Percentiles rank a stretch among this genome's conserved stretches.
These are phyloP conservation scores for Stachybotrys elegans DNA, from an alignment of 2,329 filamentous ascomycete genomes.

Conservation along the genomic window DNA sequence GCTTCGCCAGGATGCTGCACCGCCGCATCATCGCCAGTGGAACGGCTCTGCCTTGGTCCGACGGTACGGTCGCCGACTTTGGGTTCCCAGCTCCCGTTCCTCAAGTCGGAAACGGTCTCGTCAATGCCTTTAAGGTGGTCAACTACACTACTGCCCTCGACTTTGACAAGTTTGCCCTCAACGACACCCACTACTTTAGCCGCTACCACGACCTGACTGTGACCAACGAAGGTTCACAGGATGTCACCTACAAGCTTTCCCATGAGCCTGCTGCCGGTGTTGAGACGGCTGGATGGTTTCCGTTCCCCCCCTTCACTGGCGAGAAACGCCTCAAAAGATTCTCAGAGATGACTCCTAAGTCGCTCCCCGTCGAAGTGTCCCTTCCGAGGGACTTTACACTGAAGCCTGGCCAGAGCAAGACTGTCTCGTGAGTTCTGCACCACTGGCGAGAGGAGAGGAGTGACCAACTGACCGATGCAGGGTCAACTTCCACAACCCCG, in stretches of 20 bases:
- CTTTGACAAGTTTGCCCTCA: slow-evolving; percentile 35
- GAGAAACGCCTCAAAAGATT: background rate
- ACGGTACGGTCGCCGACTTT: slow-evolving; percentile 11
- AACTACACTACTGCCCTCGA: slow-evolving; percentile 31
- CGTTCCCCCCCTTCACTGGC: background rate
- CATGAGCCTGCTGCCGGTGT: slow-evolving; percentile 25
- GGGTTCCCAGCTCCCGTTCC: slow-evolving; percentile 24
- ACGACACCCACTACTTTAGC: slow-evolving; percentile 35
- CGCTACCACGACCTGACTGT: slow-evolving; percentile 19
- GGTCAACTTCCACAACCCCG: background rate
- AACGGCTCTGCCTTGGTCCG: slow-evolving; percentile 16
- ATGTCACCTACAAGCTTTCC: slow-evolving; percentile 27
- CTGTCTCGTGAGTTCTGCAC: background rate
- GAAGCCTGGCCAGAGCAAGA: background rate
- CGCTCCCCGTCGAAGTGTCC: slow-evolving; percentile 9
- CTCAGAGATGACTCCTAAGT: slow-evolving; percentile 3
- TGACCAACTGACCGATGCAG: background rate
- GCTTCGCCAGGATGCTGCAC: slow-evolving; percentile 19
- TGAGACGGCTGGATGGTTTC: slow-evolving; percentile 20
- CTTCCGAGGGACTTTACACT: background rate
- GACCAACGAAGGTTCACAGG: slow-evolving; percentile 29
- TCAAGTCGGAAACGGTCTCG: slow-evolving; percentile 34
- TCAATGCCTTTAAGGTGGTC: slow-evolving; percentile 41
- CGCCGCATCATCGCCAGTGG: slow-evolving; percentile 28
- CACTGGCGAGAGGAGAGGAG: background rate